phyloP scores from a whole-genome alignment of 2,329 filamentous ascomycete species.

The Ophiostoma ips region DNA sequence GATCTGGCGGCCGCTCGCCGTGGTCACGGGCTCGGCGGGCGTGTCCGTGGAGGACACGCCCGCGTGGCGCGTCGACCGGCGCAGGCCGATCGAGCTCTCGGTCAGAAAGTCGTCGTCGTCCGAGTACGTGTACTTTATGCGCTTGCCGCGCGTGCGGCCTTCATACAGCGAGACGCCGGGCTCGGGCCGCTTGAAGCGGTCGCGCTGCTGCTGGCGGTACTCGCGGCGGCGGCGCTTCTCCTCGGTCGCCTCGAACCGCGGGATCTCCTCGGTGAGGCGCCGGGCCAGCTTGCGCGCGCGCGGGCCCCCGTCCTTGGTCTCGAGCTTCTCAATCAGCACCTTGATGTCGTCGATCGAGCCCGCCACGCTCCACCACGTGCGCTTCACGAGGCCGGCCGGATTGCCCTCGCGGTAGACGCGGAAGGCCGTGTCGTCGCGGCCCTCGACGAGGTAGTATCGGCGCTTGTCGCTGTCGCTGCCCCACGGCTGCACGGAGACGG shows the following conservation, averaged over 20 bases:
- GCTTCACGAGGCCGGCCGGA: conserved; percentile 50
- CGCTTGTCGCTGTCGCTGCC: conserved; percentile 62
- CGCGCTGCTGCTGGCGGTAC: conserved; percentile 74
- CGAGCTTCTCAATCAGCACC: conserved; percentile 60
- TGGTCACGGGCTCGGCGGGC: conserved; percentile 57
- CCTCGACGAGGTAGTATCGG: conserved; percentile 87
- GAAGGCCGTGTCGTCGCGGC: conserved; percentile 85
- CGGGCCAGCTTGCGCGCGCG: conserved; percentile 66
- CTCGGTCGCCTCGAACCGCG: conserved; percentile 84
- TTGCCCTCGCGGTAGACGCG: conserved; percentile 90
- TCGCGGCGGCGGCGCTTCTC: conserved; percentile 93
- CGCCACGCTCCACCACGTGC: conserved; percentile 87
- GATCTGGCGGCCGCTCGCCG: conserved; percentile 78
- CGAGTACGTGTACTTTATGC: conserved; percentile 90
- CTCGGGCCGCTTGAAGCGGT: conserved; percentile 76
- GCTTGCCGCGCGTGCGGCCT: conserved; percentile 88
- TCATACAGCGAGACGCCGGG: conserved; percentile 89
- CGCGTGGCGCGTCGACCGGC: conserved; percentile 64
- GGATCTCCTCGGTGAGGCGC: conserved; percentile 66
- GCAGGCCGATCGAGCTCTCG: conserved; percentile 39
- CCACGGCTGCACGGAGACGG: conserved; percentile 69
- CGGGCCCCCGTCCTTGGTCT: conserved; percentile 62
- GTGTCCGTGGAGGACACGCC: conserved; percentile 59
- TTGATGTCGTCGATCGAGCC: conserved; percentile 79
- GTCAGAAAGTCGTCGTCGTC: conserved; percentile 65